A percentile compares a stretch with the other conserved stretches of the same genome.
Conservation (phyloP, 2,329 filamentous ascomycete species). For the Hymenoscyphus fructigenus region DNA sequence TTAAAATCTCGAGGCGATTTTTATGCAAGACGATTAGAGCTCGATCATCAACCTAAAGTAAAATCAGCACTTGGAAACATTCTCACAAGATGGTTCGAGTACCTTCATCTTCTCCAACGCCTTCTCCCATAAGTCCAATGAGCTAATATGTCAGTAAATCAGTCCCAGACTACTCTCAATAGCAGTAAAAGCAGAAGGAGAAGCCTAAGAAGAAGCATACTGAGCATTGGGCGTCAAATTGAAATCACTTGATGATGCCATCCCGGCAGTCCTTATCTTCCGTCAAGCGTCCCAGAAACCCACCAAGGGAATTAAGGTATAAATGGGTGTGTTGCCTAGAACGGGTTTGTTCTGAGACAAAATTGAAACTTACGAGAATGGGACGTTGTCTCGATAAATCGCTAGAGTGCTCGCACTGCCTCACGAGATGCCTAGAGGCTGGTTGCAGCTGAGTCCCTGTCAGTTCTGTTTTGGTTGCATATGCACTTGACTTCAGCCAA, state of each 20-base stretch:
- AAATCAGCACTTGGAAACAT: not conserved
- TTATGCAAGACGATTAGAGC: not conserved
- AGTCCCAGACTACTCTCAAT: not conserved
- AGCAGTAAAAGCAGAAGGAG: not conserved
- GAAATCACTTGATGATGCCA: not conserved
- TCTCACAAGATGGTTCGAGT: not conserved
- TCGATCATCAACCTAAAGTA: not conserved
- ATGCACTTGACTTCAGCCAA: not conserved
- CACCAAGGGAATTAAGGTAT: too few species aligned
- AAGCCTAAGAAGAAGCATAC: not conserved
- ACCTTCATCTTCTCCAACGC: not conserved
- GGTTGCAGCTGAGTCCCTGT: not conserved
- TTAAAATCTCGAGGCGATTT: not conserved
- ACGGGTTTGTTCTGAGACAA: not conserved
- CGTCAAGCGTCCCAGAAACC: not conserved
- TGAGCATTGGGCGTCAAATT: not conserved
- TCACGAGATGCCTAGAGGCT: not conserved
- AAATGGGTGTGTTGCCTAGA: not conserved
- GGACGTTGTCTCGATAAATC: not conserved
- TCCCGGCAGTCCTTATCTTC: not conserved
- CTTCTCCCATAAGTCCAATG: not conserved
- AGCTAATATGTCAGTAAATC: not conserved
- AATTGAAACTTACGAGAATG: not conserved
- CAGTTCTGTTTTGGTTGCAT: not conserved
- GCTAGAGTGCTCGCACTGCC: not conserved